Conservation (phyloP, 371 early-diverging fungal species). For the Lichtheimia corymbifera region DNA sequence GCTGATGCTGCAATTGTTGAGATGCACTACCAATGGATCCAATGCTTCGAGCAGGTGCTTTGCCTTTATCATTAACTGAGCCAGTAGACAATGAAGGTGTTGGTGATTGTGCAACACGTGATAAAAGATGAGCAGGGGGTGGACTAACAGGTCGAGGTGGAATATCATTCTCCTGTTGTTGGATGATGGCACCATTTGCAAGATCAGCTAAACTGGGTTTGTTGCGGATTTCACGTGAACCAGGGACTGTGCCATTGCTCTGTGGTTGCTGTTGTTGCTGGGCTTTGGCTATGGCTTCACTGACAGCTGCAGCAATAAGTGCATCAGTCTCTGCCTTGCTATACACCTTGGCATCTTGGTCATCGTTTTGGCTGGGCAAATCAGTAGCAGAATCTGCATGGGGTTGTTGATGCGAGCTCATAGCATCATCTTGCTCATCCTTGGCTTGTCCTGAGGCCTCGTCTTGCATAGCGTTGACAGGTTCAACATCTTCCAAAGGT, state of each 20-base stretch:
- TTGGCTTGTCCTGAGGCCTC: background rate
- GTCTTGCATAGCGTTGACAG: too few relatives aligned
- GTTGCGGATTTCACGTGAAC: background rate
- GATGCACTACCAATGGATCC: constrained; percentile 1
- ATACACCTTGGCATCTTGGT: constrained; percentile 12
- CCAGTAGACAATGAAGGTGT: constrained; percentile 16
- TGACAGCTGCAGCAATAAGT: constrained; percentile 43
- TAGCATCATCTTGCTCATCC: background rate
- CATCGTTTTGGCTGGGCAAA: background rate
- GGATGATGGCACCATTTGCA: constrained; percentile 10
- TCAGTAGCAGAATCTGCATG: constrained; percentile 7
- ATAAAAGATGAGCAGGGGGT: constrained; percentile 21
- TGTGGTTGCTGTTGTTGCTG: constrained; percentile 19
- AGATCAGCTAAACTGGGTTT: constrained; percentile 16
- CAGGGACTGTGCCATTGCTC: constrained; percentile 7
- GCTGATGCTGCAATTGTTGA: constrained; percentile 1
- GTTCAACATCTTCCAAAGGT: too few relatives aligned
- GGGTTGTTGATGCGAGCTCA: background rate
- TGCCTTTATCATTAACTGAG: constrained; percentile 21
- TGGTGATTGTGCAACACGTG: constrained; percentile 13
- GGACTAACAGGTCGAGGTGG: constrained; percentile 23
- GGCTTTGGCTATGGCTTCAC: constrained; percentile 26
- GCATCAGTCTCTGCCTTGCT: constrained; percentile 33
- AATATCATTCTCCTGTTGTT: constrained; percentile 3
- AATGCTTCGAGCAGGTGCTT: constrained; percentile 10